Evolutionary conservation across 1,284 basidiomycete genomes (phyloP), one percentile per base, ranked within the genome.

Genomic region (Wallemia ichthyophaga): DNA sequence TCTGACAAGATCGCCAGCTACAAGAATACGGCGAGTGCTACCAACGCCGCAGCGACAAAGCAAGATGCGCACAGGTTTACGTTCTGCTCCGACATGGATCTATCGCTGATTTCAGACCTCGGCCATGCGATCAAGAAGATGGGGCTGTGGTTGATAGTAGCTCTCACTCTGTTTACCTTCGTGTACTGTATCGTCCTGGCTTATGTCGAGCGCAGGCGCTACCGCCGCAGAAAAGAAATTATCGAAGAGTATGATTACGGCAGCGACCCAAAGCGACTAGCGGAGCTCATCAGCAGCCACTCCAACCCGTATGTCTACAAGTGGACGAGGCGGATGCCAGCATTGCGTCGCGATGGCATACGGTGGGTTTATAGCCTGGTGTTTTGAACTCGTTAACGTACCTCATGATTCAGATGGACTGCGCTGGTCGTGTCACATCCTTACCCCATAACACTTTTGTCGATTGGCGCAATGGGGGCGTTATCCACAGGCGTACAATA

Each of bases 1-100:
- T 91, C 91, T 67, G 74, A 79, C 59, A 89, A 86, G 0, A 82
- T 91, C 63, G 67, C 74, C n/a, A 75, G 75, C 17, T 66, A 71
- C 57, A 67, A 68, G 1, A 73, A 85, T 31, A 71, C 71, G 24
- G 82, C 87, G 69, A 77, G 85, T 66, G 73, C 11, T 21, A 48
- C 37, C 5, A 48, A 48, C n/a, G 37, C 37, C 9, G 3, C n/a
- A 48, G 37, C 37, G 5, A 15, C 37, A 11, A 17, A 5, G n/a
- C 5, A 5, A 11, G 3, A 11, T 11, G 9, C 37, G 11, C 37
- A 48, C 7, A 11, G 9, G 13, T 21, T 48, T 5, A 15, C 11
- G 9, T 48, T 48, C 37, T 48, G 37, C 37, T 48, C 37, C 11
- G 37, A 48, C 5, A 17, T 48, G 37, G 37, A 48, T 21, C 37